A percentile compares a stretch with the other conserved stretches of the same genome.
phyloP scores from a whole-genome alignment of 1,284 basidiomycete species.

The Moesziomyces sp. region DNA sequence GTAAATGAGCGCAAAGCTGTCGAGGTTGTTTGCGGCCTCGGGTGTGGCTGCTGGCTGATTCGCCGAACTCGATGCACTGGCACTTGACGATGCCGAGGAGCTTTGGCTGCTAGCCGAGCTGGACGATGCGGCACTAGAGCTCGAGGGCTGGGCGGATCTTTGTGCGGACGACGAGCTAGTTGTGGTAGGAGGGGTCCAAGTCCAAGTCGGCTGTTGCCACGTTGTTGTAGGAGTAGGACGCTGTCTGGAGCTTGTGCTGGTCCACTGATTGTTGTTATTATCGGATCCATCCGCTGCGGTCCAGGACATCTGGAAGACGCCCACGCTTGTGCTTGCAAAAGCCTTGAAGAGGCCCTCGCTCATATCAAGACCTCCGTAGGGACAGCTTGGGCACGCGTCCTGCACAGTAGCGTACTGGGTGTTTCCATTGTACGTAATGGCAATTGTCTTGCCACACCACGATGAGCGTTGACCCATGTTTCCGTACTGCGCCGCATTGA shows the following conservation, averaged over 20 bases:
- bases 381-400: constrained; percentile 80
- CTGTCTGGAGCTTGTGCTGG: constrained; percentile 10
- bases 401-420: constrained; percentile 74
- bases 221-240: constrained; percentile 12
- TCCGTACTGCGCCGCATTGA: constrained; percentile 52
- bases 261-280: constrained; percentile 10
- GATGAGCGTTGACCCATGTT: constrained; percentile 23
- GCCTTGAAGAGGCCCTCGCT: constrained; percentile 77
- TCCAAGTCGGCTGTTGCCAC: constrained; percentile 13
- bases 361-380: constrained; percentile 79
- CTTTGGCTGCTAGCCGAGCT: constrained; percentile 2
- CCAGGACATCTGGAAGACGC: constrained; percentile 59
- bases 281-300: constrained; percentile 21
- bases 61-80: neutral
- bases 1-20: constrained; percentile 42
- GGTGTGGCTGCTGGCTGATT: neutral
- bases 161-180: constrained; percentile 4
- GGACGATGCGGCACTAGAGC: constrained; percentile 1
- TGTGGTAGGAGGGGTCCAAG: constrained; percentile 10
- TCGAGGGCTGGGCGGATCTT: neutral
- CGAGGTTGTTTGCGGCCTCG: constrained; percentile 23
- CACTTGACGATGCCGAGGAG: constrained; percentile 5
- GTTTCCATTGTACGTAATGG: constrained; percentile 72
- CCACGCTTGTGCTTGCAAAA: constrained; percentile 35
- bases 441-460: constrained; percentile 75